Base-by-base conservation (phyloP, 2,329 filamentous ascomycete genomes). In the Colletotrichum sp. region DNA sequence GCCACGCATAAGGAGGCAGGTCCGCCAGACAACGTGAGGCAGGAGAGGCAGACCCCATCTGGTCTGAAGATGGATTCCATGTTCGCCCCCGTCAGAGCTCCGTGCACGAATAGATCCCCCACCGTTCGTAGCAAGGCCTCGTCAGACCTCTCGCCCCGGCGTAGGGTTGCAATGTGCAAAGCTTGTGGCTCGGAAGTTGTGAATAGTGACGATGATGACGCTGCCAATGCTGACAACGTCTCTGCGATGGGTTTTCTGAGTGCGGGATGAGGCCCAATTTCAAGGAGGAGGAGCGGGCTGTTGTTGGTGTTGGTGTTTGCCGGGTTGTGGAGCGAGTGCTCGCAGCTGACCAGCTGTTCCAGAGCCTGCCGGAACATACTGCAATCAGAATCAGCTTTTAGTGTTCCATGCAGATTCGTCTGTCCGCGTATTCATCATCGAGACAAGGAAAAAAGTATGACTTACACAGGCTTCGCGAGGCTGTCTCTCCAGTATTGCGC, bases 261-360 rank as follows among this genome's bases (percentile, higher is more conserved):
- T 3, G 77, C 71, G 3, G 75, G 43, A 36, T 79, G 78, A 7
- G 78, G 76, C 0, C 78, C 78, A 16, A 79, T 29, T 38, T 78
- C 78, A 1, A 79, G 18, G 15, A 77, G 69, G 5, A 75, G 65
- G 2, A 66, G 57, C 24, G 13, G 54, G 2, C 54, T 57, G 21
- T 15, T 58, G 55, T 58, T 58, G 55, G 27, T 18, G 16, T 15
- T 31, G 55, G 27, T 18, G 55, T 58, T 58, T 58, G 21, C 21
- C 55, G 6, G 27, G 55, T 31, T 58, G 8, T 18, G 33, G 24
- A 8, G 33, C n/a, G 21, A 63, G 33, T 27, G 7, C 33, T 51
- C 36, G 61, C 16, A 15, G 38, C 8, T 31, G 16, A 34, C 9
- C 4, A 66, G 64, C 18, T 55, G 63, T 11, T 29, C 11, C 4